Conservation (phyloP, 1,284 basidiomycete species). For the Rhizoctonia solani region DNA sequence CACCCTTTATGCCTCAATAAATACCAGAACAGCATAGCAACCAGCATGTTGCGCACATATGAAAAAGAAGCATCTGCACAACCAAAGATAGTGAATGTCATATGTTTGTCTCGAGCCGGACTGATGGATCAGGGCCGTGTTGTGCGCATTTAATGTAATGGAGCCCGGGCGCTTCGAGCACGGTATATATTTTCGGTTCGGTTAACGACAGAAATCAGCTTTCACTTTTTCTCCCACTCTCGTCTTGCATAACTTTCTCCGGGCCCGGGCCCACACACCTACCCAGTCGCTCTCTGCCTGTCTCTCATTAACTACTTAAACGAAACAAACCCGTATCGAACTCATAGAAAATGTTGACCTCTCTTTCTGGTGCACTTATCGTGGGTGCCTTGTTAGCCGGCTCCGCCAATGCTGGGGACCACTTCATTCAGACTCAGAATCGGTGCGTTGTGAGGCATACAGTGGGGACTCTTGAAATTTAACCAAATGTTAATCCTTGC, state of each 20-base stretch:
- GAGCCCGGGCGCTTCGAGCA: too few relatives aligned
- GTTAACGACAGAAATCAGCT: neutral
- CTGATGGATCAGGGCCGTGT: neutral
- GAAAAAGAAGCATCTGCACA: neutral
- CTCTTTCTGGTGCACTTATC: conserved; percentile 14
- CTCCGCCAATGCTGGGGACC: neutral
- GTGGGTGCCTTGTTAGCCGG: conserved; percentile 12
- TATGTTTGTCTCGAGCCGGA: neutral
- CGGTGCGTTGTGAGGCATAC: neutral
- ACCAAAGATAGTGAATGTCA: neutral
- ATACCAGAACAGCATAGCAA: neutral
- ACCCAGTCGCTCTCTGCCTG: neutral
- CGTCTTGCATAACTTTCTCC: neutral
- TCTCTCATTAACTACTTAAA: neutral
- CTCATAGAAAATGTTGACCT: conserved; percentile 3
- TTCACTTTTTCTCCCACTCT: neutral
- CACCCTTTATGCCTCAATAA: too few relatives aligned
- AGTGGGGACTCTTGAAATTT: neutral
- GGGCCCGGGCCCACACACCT: neutral
- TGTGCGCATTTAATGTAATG: too few relatives aligned
- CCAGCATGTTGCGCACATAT: neutral
- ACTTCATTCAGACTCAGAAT: conserved; percentile 11
- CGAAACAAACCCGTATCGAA: neutral
- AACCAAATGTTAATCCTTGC: neutral
- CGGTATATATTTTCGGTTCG: neutral